Base-by-base conservation (phyloP, 2,329 filamentous ascomycete genomes). In the Madurella fahalii region DNA sequence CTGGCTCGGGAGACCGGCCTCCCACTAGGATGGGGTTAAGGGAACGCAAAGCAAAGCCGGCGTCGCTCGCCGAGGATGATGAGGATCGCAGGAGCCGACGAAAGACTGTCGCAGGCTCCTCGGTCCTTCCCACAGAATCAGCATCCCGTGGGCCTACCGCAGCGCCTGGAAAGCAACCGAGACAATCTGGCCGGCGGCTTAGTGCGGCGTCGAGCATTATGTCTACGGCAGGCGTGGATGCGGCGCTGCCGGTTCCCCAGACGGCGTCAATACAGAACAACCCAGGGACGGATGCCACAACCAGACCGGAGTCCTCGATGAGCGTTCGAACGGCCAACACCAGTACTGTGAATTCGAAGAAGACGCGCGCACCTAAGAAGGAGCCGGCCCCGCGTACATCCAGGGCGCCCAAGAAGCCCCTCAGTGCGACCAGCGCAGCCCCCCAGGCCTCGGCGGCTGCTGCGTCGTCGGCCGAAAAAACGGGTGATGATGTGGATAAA, bases 11-110 rank as follows among this genome's bases (percentile, higher is more conserved):
- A 16, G 61, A 74, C 30, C 63, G 73, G 2, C 69, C 75, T 12
- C 77, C 82, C 5, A 80, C 77, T n/a, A 79, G 87, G 54, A 88
- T 87, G 81, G 85, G 90, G 58, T 74, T 94, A 50, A 82, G 91
- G 32, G 84, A 86, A 53, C 82, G 90, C 57, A 90, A 86, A 12
- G 69, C 77, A 8, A 84, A 77, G 50, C 72, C 80, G 4, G 72
- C 76, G 9, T 73, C 77, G n/a, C 76, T 78, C 2, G 77, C 80
- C 12, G 78, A 79, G 47, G 77, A 77, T 2, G 62, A 61, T 17
- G 64, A 71, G 5, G 72, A 59, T 64, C 68, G 53, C 9, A 75
- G 73, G 60, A 75, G 73, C 59, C 79, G 86, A 32, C 75, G 87
- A 51, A 86, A 76, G 58, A 90, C 85, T 0, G 79, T 86, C 43